Evolutionary conservation across 139 green algal species (phyloP), one percentile per base, ranked within the genome.

Genomic region (Chlamydomonas applanata): DNA sequence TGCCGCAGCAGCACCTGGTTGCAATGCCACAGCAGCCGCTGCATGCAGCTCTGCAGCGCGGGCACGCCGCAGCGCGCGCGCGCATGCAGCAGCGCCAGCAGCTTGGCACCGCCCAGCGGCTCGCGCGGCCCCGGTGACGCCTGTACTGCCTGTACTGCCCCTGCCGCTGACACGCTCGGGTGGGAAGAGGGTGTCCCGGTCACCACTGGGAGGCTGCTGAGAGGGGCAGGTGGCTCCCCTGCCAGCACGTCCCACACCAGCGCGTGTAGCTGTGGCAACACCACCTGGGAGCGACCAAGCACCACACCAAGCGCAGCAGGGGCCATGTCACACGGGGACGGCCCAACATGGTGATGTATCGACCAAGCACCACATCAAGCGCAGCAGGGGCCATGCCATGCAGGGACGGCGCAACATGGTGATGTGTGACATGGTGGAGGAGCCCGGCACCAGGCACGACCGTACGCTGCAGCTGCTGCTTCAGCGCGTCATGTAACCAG

Each of bases 11-110:
- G 66, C 34, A 93, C 87, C 71, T 96, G 89, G 71, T 95, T 86
- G 86, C 85, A 93, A 83, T 97, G 90, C 93, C 93, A 97, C 40
- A 93, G 78, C 57, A 97, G 83, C 5, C 93, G 85, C 67, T 72
- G 57, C 53, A 92, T 71, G 61, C 78, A 89, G 5, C 87, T 83
- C 40, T 95, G 83, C 74, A 97, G 70, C n/a, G 71, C 63, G 1
- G 92, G 93, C 53, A 87, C 34, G n/a, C 93, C 93, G 68, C 79
- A 88, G 24, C 75, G 74, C 7, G 80, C 77, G 19, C 30, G 78
- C 2, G 45, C 63, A 22, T 83, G 72, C 67, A 97, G 77, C 13
- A 83, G n/a, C 4, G 61, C 63, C 75, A 95, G 78, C 69, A 97
- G 61, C 30, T 78, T 36, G 4, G 71, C 72, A 4, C 87, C 91